These are phyloP conservation scores for Nicotiana undulata DNA, from an alignment of 257 asterid genomes.

Conservation along the genomic window DNA sequence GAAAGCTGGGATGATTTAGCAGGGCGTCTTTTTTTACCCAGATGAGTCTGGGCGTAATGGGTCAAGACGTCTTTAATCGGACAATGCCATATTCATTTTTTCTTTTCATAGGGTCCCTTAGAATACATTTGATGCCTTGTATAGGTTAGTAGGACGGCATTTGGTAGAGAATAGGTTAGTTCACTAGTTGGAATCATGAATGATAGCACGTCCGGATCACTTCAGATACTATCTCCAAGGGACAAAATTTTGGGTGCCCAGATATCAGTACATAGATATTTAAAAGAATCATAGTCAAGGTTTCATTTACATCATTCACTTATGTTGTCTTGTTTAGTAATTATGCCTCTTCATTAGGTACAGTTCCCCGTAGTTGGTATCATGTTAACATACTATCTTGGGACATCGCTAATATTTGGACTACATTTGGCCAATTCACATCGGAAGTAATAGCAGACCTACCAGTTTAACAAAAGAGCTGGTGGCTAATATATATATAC, in stretches of 20 bases:
- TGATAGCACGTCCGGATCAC: not conserved
- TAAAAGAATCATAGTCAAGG: not conserved
- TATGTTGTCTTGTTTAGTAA: not conserved
- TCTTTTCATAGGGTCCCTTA: not conserved
- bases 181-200: not conserved
- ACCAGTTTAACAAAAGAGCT: not conserved
- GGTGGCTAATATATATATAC: not conserved
- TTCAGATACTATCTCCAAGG: not conserved
- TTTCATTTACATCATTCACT: not conserved
- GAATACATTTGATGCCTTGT: not conserved
- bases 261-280: not conserved
- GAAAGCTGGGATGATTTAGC: conserved; percentile 22
- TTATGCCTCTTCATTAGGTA: not conserved
- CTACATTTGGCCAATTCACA: not conserved
- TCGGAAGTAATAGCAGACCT: not conserved
- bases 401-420: not conserved
- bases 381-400: not conserved
- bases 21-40: conserved; percentile 8
- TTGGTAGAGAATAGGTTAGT: not conserved
- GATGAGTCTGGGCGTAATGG: conserved; percentile 7
- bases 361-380: not conserved
- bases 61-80: conserved; percentile 4
- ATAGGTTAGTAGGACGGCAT: not conserved
- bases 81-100: not conserved
- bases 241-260: not conserved